Percentiles rank a stretch among this genome's conserved stretches.
phyloP scores from a whole-genome alignment of 129 eudicot genomes.

The Escallonia herrerae region DNA sequence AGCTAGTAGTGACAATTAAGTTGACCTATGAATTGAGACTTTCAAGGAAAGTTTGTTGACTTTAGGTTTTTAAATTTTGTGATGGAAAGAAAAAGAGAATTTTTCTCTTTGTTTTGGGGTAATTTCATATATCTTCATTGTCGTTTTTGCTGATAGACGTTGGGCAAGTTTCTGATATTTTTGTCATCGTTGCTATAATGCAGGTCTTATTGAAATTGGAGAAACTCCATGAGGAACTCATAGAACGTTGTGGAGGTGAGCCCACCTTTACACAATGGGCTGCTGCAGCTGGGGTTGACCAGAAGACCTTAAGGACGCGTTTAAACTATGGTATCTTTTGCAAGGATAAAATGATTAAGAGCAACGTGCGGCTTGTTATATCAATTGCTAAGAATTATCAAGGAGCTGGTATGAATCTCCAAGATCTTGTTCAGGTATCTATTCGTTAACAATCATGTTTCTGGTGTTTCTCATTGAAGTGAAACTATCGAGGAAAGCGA shows the following conservation, averaged over 20 bases:
- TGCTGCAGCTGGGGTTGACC: conserved; percentile 73
- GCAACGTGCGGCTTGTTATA: conserved; percentile 88
- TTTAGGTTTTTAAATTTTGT: no score
- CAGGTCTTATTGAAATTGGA: conserved; percentile 81
- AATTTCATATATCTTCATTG: no score
- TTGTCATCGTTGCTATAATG: not conserved
- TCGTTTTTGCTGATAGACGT: not conserved
- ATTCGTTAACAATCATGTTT: not conserved
- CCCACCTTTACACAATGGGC: conserved; percentile 88
- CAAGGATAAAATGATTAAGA: conserved; percentile 88
- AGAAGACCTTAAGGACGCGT: conserved; percentile 51
- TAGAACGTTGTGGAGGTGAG: conserved; percentile 46
- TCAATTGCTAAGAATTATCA: conserved; percentile 85
- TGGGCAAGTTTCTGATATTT: not conserved
- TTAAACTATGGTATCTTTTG: conserved; percentile 66
- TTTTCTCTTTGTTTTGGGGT: no score
- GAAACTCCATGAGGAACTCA: conserved; percentile 45
- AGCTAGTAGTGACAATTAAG: no score
- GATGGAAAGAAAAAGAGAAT: no score
- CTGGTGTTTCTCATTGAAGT: no score
- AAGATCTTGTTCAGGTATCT: conserved; percentile 93
- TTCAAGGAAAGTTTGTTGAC: no score
- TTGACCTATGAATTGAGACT: no score
- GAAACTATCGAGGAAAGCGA: no score
- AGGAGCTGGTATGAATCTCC: conserved; percentile 80